Conservation (phyloP, 2,329 filamentous ascomycete species). For the Myriosclerotinia curreyana region DNA sequence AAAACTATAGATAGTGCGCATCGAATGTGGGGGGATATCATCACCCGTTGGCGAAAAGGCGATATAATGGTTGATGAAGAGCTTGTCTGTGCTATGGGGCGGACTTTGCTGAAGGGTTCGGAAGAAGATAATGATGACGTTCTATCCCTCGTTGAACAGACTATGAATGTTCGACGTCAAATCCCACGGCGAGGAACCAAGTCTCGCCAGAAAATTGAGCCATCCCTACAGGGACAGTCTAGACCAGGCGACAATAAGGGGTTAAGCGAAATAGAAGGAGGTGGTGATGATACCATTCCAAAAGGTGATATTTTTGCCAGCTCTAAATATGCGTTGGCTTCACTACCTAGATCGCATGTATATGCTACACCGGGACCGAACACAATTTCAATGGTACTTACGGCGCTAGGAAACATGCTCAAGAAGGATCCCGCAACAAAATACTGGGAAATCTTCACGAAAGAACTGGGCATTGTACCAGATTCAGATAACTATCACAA, state of each 20-base stretch:
- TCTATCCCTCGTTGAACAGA: conserved; percentile 73
- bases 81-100: conserved; percentile 77
- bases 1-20: conserved; percentile 63
- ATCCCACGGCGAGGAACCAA: conserved; percentile 23
- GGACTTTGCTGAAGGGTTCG: conserved; percentile 65
- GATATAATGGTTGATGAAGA: conserved; percentile 71
- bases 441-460: conserved; percentile 76
- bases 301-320: conserved; percentile 1
- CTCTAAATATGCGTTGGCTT: conserved; percentile 2
- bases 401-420: conserved; percentile 58
- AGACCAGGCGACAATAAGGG: background rate
- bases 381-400: conserved; percentile 66
- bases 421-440: conserved; percentile 59
- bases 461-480: conserved; percentile 60
- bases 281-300: background rate
- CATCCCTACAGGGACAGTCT: conserved; percentile 14
- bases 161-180: conserved; percentile 68
- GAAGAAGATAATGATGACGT: conserved; percentile 67
- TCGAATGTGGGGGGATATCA: conserved; percentile 76
- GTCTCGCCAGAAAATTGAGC: conserved; percentile 12
- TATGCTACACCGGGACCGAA: conserved; percentile 52
- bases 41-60: conserved; percentile 71
- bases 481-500: conserved; percentile 68
- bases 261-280: background rate
- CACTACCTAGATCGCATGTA: conserved; percentile 26